Conservation (phyloP, 108 stramenopile genomes). For the Aurantiochytrium sp. region DNA sequence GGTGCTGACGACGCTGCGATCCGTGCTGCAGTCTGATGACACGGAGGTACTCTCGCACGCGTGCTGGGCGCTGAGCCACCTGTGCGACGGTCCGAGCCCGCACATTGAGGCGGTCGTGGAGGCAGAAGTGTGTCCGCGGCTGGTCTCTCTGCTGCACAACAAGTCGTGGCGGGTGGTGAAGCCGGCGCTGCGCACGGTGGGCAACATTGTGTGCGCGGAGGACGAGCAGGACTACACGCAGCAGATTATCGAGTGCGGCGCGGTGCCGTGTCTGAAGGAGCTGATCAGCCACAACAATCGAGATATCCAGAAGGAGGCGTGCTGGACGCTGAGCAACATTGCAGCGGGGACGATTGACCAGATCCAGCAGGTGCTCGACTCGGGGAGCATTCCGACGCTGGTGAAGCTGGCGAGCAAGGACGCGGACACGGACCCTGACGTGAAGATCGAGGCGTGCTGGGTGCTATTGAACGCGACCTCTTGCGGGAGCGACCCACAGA, state of each 20-base stretch:
- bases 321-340: constrained; percentile 94
- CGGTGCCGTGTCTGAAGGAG: constrained; percentile 74
- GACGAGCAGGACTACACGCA: constrained; percentile 89
- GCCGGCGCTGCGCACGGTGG: constrained; percentile 87
- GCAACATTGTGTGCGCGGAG: constrained; percentile 94
- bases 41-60: constrained; percentile 83
- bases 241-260: constrained; percentile 80
- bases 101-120: constrained; percentile 85
- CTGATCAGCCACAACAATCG: constrained; percentile 81
- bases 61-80: constrained; percentile 86
- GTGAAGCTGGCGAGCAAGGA: constrained; percentile 78
- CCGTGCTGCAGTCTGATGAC: constrained; percentile 73
- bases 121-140: constrained; percentile 71
- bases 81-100: constrained; percentile 85
- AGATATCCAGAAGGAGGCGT: constrained; percentile 94
- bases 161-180: constrained; percentile 83
- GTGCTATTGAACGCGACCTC: constrained; percentile 93
- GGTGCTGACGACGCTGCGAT: constrained; percentile 71
- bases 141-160: constrained; percentile 81
- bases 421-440: constrained; percentile 52
- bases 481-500: constrained; percentile 86
- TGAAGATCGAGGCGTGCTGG: constrained; percentile 94
- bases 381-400: constrained; percentile 78
- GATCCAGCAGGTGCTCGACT: constrained; percentile 91
- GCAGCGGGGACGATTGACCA: constrained; percentile 91